phyloP scores from a whole-genome alignment of 1,284 basidiomycete genomes.

The Naganishia sp. region DNA sequence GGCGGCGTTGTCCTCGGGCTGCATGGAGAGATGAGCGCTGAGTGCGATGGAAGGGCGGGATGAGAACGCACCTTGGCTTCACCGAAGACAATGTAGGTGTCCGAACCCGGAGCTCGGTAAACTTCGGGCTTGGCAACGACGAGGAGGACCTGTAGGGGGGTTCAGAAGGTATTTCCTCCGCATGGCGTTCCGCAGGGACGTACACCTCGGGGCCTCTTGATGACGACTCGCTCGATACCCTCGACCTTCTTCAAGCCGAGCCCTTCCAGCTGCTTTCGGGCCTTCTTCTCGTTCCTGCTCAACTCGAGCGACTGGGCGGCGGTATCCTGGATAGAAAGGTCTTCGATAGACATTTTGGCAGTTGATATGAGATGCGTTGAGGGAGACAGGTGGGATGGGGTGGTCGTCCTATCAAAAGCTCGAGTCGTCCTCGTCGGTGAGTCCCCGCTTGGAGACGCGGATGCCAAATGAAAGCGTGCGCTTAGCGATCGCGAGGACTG shows the following conservation, averaged over 20 bases:
- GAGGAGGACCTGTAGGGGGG: slow-evolving; percentile 69
- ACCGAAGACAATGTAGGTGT: slow-evolving; percentile 98
- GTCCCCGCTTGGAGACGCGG: slow-evolving; percentile 1
- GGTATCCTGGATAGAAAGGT: slow-evolving; percentile 30
- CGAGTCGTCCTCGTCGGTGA: not conserved
- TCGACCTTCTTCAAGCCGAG: slow-evolving; percentile 89
- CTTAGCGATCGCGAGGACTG: not conserved
- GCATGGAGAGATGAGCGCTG: not conserved
- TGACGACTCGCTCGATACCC: slow-evolving; percentile 91
- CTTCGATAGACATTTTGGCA: slow-evolving; percentile 33
- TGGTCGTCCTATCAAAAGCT: slow-evolving; percentile 5
- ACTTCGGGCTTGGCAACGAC: slow-evolving; percentile 93
- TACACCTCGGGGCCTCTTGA: slow-evolving; percentile 92
- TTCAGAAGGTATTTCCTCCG: not conserved
- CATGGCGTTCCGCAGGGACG: slow-evolving; percentile 41
- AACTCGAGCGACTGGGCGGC: slow-evolving; percentile 30
- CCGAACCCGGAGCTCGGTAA: slow-evolving; percentile 95
- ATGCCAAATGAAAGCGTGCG: slow-evolving; percentile 20
- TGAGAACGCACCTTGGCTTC: slow-evolving; percentile 76
- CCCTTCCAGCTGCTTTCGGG: slow-evolving; percentile 62
- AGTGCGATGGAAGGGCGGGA: not conserved
- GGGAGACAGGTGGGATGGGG: not conserved
- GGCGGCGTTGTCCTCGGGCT: slow-evolving; percentile 90
- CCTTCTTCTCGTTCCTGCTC: slow-evolving; percentile 34
- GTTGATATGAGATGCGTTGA: not conserved